Evolutionary conservation across 176 grass and related monocot genomes (phyloP), one percentile per base, ranked within the genome.

Genomic region (Musa troglodytarum): DNA sequence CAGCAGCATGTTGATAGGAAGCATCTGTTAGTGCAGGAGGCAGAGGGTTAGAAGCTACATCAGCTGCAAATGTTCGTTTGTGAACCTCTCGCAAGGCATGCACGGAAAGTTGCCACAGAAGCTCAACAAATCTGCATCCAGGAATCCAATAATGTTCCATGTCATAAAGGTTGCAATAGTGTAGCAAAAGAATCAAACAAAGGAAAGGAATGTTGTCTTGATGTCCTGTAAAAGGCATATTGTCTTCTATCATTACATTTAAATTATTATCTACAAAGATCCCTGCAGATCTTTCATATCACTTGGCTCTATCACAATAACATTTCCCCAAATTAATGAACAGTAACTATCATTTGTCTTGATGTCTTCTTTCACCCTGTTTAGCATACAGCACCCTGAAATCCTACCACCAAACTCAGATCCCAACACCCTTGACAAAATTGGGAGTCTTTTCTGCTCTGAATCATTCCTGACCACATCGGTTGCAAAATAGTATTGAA

Each of bases 101-200:
- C 74, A 95, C 96, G 53, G 96, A 99, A 69, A 99, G 91, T 83
- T 99, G 96, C 96, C 96, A 99, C 66, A 99, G 86, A 82, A 99
- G 96, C 86, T 99, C 96, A 64, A 99, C 91, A 88, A 99, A 99
- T 83, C 96, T 99, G 91, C 81, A 86, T 59, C n/a, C 24, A 59
- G 54, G 22, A 58, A 70, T 52, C 61, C 61, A 34, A 1, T 20
- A 70, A 70, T 20, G 17, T 8, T 12, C 7, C 17, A 70, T 43
- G 49, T 51, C 20, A 3, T 70, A 50, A 50, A 52, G 28, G 11
- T 50, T 50, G 43, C 8, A 43, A 7, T 7, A 68, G 7, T 68
- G 3, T 22, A 17, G 13, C 1, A 49, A 70, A n/a, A 25, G 25
- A n/a, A 3, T 70, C 68, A 51, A 10, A 50, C 10, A 52, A 50